phyloP scores from a whole-genome alignment of 2,329 filamentous ascomycete species.

The Neoscytalidium dimidiatum region DNA sequence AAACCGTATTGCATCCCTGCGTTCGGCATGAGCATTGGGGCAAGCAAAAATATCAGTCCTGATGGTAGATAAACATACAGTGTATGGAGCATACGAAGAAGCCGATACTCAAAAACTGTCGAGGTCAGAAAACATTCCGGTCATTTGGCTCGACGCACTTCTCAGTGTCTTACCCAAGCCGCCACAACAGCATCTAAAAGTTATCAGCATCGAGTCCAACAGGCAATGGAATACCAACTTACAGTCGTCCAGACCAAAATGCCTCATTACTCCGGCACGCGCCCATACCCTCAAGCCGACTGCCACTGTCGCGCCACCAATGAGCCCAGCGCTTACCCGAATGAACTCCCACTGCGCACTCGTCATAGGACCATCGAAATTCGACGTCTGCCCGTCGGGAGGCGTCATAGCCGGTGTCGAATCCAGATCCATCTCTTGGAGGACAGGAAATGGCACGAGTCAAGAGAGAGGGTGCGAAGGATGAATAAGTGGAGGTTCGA shows the following conservation, averaged over 20 bases:
- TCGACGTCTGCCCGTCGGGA: constrained; percentile 4
- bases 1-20: constrained; percentile 7
- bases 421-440: not conserved
- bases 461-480: not conserved
- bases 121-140: not conserved
- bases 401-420: not conserved
- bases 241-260: constrained; percentile 9
- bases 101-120: not conserved
- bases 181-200: not conserved
- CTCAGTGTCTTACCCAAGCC: not conserved
- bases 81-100: constrained; percentile 2
- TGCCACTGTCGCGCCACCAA: not conserved
- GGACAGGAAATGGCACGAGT: not conserved
- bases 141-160: not conserved
- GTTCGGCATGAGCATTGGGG: not conserved
- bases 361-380: not conserved
- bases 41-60: not conserved
- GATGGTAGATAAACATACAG: not conserved
- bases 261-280: not conserved
- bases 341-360: not conserved
- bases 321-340: not conserved
- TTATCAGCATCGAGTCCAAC: not conserved
- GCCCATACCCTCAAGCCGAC: not conserved
- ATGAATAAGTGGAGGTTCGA: not conserved
- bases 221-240: not conserved